Base-by-base conservation (phyloP, 2,329 filamentous ascomycete species). In the Cryphonectria radicalis region DNA sequence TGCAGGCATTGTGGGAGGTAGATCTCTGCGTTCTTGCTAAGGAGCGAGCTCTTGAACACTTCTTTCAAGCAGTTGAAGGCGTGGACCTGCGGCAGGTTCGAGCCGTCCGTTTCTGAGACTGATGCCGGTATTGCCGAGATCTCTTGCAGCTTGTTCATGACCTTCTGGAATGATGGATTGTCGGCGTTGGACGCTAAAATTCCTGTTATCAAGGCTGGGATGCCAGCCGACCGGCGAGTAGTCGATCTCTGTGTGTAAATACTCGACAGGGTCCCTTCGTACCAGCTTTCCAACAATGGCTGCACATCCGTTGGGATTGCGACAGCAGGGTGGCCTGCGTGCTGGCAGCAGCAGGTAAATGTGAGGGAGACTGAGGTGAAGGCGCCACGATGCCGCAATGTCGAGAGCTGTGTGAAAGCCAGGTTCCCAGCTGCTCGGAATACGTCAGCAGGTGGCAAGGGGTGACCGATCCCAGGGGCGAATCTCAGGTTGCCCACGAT, bases 31-130 rank as follows among this genome's bases (percentile, higher is more conserved):
- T 88, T 87, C 69, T 89, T 89, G 40, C 93, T 86, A 25, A 98
- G 85, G 66, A 90, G 89, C 0, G 94, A 93, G 75, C 91, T 94
- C 70, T 93, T 95, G 80, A 98, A 96, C 2, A 97, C 91, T 74
- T 97, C 94, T 78, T 96, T 96, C 70, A 99, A 84, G 73, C 93
- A 97, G 79, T 99, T 99, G 78, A 97, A 88, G 0, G 96, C 94
- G 80, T 99, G 96, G 0, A 99, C 96, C 80, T 99, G 95, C 0
- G 94, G 92, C 5, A 98, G 82, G 57, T 92, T 91, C 2, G 87
- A 87, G 42, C 87, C 89, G 71, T 91, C 89, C 0, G 87, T 89
- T 71, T 89, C 85, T 0, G 86, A 84, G 59, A 87, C 83, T 13
- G 79, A 81, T 4, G 87, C 87, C 66, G 88, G 84, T 32, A 83